Conservation (phyloP, 441 rosid species). For the Bruguiera hainesii region DNA sequence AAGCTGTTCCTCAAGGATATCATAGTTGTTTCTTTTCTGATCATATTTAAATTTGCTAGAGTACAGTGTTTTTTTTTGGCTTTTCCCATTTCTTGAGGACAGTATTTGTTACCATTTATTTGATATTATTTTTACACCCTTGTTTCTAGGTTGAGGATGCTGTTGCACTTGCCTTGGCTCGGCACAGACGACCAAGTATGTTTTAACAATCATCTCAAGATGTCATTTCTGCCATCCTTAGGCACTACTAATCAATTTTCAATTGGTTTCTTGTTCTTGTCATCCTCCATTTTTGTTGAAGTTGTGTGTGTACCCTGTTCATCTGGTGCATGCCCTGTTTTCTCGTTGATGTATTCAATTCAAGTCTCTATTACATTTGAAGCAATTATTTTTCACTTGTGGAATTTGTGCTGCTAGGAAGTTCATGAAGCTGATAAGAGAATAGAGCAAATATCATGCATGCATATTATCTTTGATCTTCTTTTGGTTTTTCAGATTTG, state of each 20-base stretch:
- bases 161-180: slow-evolving; percentile 63
- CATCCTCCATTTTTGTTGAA: background rate
- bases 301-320: background rate
- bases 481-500: slow-evolving; percentile 48
- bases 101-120: background rate
- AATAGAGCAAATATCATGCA: too few species aligned
- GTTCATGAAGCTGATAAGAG: too few species aligned
- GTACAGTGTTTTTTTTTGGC: background rate
- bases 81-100: background rate
- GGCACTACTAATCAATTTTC: slow-evolving; percentile 7
- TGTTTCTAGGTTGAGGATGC: slow-evolving; percentile 85
- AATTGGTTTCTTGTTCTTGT: background rate
- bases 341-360: background rate
- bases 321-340: background rate
- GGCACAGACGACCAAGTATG: slow-evolving; percentile 54
- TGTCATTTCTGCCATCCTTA: slow-evolving; percentile 17
- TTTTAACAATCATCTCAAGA: slow-evolving; percentile 46
- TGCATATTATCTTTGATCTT: background rate
- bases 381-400: background rate
- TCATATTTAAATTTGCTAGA: too few species aligned
- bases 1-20: too few species aligned
- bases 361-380: background rate
- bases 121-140: slow-evolving; percentile 10
- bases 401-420: background rate
- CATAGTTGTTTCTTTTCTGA: too few species aligned